These are phyloP conservation scores for Claviceps quebecensis DNA, from an alignment of 2,329 filamentous ascomycete genomes.

Conservation along the genomic window DNA sequence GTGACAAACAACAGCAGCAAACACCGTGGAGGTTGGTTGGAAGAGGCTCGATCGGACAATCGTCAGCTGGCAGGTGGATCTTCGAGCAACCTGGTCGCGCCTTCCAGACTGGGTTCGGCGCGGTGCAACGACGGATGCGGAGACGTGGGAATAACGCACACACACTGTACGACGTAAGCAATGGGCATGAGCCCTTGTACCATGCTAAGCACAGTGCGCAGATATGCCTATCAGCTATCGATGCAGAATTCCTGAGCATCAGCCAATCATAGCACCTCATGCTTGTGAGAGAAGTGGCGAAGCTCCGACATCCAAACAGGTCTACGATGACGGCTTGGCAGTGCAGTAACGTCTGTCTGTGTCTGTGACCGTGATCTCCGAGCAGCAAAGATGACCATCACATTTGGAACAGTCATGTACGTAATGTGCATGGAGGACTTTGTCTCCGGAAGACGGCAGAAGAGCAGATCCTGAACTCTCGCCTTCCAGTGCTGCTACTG, in stretches of 20 bases:
- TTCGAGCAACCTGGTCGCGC: slow-evolving; percentile 1
- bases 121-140: neutral
- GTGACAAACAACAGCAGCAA: slow-evolving; percentile 4
- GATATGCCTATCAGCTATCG: neutral
- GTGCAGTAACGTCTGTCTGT: neutral
- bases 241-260: neutral
- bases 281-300: slow-evolving; percentile 17
- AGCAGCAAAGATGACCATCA: neutral
- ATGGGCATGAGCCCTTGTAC: neutral
- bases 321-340: neutral
- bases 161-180: neutral
- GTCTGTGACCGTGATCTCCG: neutral
- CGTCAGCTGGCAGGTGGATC: slow-evolving; percentile 4
- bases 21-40: slow-evolving; percentile 5
- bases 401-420: neutral
- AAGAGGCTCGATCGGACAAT: slow-evolving; percentile 5
- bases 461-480: neutral
- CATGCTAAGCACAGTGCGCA: neutral
- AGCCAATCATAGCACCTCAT: neutral
- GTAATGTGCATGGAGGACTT: neutral
- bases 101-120: neutral
- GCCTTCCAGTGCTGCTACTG: neutral
- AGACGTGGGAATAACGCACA: neutral
- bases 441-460: neutral
- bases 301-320: slow-evolving; percentile 2